Base-by-base conservation (phyloP, 768 basidiomycete genomes). In the Boletus sp. region DNA sequence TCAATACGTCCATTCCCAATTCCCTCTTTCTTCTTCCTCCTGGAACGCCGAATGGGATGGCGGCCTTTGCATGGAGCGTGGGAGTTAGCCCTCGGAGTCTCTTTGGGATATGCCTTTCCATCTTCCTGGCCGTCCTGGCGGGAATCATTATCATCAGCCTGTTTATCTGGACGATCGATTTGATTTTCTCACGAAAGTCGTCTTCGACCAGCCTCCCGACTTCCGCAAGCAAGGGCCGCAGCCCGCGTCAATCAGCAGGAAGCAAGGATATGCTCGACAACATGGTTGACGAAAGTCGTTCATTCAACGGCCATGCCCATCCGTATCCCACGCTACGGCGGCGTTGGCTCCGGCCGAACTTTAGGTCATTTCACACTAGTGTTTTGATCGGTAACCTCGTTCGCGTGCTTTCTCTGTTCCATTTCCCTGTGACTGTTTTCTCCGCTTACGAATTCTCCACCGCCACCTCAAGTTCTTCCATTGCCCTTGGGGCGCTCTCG, bases 351-450 rank as follows among this genome's bases (percentile, higher is more conserved):
- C 71, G 84, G 43, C 76, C 80, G 33, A 79, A 84, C 60, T 78
- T 88, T 55, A 84, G 83, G 47, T 87, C 88, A 17, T 90, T 93
- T 72, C 91, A 93, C 67, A 80, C 84, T 17, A 88, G 82, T 60
- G 82, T 91, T 47, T 74, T 93, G 50, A 85, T 90, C 59, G 96
- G 96, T 42, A 98, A 97, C 70, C 83, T 98, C 55, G 85, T 95
- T 54, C 89, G 96, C 55, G 77, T 98, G 53, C 82, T 98, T 40
- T 79, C 97, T 37, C 76, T 95, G 33, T 98, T 99, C 74, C 96
- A 99, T 71, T 83, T 98, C 19, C 96, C 96, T 7, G 81, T 98
- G 54, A 96, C 93, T 34, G 82, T 93, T 48, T 96, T 96, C 72
- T 90, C 93, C 4, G 85, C 83, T 56, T 98, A 93, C 70, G 67